These are phyloP conservation scores for Beauveria rudraprayagi DNA, from an alignment of 2,329 filamentous ascomycete species.

Conservation along the genomic window DNA sequence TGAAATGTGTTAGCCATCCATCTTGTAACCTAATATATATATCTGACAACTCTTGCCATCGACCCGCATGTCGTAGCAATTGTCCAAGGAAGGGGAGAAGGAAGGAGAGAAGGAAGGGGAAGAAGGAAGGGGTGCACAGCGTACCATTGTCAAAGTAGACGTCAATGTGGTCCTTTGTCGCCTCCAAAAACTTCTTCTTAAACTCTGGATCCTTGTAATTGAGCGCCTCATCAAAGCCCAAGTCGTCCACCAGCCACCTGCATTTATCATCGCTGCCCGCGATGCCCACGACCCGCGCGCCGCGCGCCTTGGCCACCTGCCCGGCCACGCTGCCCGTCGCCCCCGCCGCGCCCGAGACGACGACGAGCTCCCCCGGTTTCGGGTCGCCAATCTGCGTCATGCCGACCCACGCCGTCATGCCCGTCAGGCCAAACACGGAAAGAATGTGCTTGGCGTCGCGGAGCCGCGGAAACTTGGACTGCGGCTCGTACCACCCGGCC, in stretches of 20 bases:
- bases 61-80: too few species aligned
- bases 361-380: slow-evolving; percentile 63
- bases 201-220: slow-evolving; percentile 64
- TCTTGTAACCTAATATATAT: not conserved
- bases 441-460: slow-evolving; percentile 49
- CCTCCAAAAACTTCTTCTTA: slow-evolving; percentile 48
- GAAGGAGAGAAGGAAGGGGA: too few species aligned
- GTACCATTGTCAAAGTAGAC: slow-evolving; percentile 63
- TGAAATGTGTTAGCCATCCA: not conserved
- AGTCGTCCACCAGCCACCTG: slow-evolving; percentile 52
- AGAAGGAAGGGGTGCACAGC: slow-evolving; percentile 1
- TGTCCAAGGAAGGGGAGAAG: too few species aligned
- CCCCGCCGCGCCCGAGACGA: slow-evolving; percentile 70
- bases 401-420: slow-evolving; percentile 70
- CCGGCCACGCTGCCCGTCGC: slow-evolving; percentile 70
- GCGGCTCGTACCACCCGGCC: slow-evolving; percentile 40
- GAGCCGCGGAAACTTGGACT: slow-evolving; percentile 32
- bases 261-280: slow-evolving; percentile 62
- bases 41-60: too few species aligned
- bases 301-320: slow-evolving; percentile 70
- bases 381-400: slow-evolving; percentile 60
- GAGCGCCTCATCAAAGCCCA: slow-evolving; percentile 59
- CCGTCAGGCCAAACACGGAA: slow-evolving; percentile 57
- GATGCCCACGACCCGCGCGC: slow-evolving; percentile 53
- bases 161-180: slow-evolving; percentile 52